Evolutionary conservation across 1,284 basidiomycete genomes (phyloP).

Genomic region (Trichosporon inkin): DNA sequence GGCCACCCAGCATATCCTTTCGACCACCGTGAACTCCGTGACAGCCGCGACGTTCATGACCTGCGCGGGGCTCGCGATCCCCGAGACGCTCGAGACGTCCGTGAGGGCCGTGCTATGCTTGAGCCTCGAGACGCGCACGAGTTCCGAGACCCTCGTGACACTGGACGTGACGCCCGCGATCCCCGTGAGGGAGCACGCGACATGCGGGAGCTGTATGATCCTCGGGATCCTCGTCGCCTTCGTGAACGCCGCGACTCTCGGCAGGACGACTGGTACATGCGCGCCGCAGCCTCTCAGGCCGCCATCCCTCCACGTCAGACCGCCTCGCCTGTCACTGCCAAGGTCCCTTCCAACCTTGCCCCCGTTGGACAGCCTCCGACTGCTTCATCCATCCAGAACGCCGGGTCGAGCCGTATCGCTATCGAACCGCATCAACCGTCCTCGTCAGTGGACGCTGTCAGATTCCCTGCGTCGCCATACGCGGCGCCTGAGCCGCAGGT

Average conservation of each 20-base stretch:
- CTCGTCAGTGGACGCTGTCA: not conserved
- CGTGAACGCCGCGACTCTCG: not conserved
- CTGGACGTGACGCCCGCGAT: not conserved
- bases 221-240: not conserved
- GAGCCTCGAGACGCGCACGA: not conserved
- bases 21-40: not conserved
- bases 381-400: not conserved
- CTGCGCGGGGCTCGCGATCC: not conserved
- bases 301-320: not conserved
- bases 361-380: not conserved
- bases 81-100: not conserved
- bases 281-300: not conserved
- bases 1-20: not conserved
- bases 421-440: not conserved
- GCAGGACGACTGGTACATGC: not conserved
- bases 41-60: not conserved
- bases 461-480: constrained; percentile 6
- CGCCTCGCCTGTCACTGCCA: not conserved
- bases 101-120: not conserved
- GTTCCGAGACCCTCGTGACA: not conserved
- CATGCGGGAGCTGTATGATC: not conserved
- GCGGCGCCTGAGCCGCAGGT: constrained; percentile 14
- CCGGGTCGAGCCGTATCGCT: not conserved
- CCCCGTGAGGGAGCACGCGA: not conserved
- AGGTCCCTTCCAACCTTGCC: not conserved